Conservation (phyloP, 108 stramenopile genomes). For the Stephanodiscus minutulus region DNA sequence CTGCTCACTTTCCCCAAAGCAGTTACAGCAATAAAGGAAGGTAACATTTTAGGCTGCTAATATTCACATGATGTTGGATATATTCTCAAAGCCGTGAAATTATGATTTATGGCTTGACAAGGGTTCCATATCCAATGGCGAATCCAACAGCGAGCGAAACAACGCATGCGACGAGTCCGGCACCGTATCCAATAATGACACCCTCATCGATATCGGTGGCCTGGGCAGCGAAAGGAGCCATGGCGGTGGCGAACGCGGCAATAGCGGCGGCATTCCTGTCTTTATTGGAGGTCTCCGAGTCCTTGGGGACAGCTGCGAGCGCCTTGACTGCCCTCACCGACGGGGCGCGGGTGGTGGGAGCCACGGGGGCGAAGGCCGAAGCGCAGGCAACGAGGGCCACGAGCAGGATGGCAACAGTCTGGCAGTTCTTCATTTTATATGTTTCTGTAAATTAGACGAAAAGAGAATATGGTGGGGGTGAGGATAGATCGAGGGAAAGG, state of each 20-base stretch:
- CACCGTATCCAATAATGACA: constrained; percentile 83
- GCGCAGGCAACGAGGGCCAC: constrained; percentile 69
- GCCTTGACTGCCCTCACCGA: constrained; percentile 46
- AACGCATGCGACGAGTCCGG: constrained; percentile 86
- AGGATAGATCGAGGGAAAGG: neutral
- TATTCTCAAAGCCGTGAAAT: neutral
- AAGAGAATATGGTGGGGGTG: neutral
- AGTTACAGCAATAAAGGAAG: neutral
- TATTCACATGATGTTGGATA: constrained; percentile 3
- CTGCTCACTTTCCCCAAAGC: neutral
- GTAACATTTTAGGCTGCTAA: neutral
- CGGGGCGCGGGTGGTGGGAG: constrained; percentile 47
- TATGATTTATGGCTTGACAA: constrained; percentile 81
- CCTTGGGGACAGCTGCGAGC: constrained; percentile 54
- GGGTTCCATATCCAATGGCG: constrained; percentile 90
- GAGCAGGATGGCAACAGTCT: constrained; percentile 58
- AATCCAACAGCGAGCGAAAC: constrained; percentile 88
- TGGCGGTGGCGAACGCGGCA: constrained; percentile 83
- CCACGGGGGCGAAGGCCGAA: constrained; percentile 72
- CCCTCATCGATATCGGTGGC: constrained; percentile 80
- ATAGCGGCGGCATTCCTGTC: constrained; percentile 71
- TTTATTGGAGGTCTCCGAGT: constrained; percentile 48
- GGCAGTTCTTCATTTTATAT: constrained; percentile 78
- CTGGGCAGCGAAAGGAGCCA: constrained; percentile 86
- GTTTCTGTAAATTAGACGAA: neutral